Evolutionary conservation across 257 asterid species (phyloP), one percentile per base, ranked within the genome.

Genomic region (Fraxinus cuspidata): DNA sequence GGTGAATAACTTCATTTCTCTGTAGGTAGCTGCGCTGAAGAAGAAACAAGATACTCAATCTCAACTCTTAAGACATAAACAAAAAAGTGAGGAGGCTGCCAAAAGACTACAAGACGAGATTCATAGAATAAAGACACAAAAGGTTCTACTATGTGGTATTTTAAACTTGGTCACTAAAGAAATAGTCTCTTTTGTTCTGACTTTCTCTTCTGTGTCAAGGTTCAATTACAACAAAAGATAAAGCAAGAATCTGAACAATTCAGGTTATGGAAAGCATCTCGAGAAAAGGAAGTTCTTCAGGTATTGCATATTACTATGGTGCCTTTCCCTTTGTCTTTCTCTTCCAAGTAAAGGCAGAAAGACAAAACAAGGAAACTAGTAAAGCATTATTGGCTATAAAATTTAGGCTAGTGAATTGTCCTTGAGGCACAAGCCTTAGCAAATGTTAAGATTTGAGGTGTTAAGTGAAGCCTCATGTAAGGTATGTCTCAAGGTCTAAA

Each of bases 211-310:
- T 82, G 71, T 84, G 31, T 79, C 51, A 80, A 90, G 99, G 99
- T 96, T 82, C 97, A 93, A 89, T 86, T 96, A 80, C 99, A 96
- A 88, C 98, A 96, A 85, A 96, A 90, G 87, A 93, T 96, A 73
- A 96, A 96, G 87, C 98, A 92, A 86, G 99, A 96, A 83, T 96
- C 98, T 44, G 99, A 96, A 79, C 99, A 93, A 81, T 96, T 96
- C 82, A 93, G 99, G 80, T 84, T 73, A 68, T 96, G 99, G 99
- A 96, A 92, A 87, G 97, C 97, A 81, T 90, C 90, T 75, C 87
- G 99, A 32, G 99, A 96, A 84, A 96, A 96, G 84, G 99, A 96
- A 87, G 96, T 96, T 72, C 97, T 96, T 71, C 99, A 93, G 99
- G 98, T 96, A 82, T 75, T 65, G 53, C 51, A 9, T 68, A 75